Percentiles rank a stretch among this genome's conserved stretches.
These are phyloP conservation scores for Pseudoscleropodium purum DNA, from an alignment of 225 moss, liverwort and hornwort genomes.

Conservation along the genomic window DNA sequence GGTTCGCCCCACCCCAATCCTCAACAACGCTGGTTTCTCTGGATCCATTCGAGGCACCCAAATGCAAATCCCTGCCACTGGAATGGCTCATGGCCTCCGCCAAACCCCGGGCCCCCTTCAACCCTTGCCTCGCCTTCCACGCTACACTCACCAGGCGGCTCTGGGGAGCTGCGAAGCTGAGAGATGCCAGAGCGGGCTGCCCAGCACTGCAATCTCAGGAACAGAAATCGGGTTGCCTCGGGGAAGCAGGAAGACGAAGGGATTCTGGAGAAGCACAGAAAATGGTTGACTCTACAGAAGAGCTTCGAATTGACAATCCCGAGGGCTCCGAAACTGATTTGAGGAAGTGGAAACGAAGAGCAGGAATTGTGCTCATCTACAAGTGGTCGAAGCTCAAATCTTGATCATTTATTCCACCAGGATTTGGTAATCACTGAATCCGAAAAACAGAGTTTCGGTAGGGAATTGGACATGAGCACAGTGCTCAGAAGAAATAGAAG, in stretches of 20 bases:
- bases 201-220: background rate
- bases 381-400: background rate
- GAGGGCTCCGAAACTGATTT: background rate
- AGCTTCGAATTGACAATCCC: background rate
- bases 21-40: background rate
- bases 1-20: conserved; percentile 26
- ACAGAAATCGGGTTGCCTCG: background rate
- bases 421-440: background rate
- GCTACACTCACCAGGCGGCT: conserved; percentile 21
- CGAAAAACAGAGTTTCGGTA: background rate
- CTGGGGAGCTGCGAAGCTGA: conserved; percentile 8
- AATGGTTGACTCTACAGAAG: background rate
- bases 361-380: background rate
- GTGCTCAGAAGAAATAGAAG: background rate
- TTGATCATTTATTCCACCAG: background rate
- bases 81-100: conserved; percentile 20
- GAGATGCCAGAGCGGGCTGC: conserved; percentile 26
- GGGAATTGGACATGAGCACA: background rate
- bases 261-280: background rate
- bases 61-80: conserved; percentile 12
- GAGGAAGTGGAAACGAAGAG: background rate
- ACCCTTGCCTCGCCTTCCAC: conserved; percentile 29
- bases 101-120: background rate
- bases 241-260: background rate
- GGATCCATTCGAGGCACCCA: background rate